Evolutionary conservation across 352 stramenopile species (phyloP), one percentile per base, ranked within the genome.

Genomic region (Phytophthora litchii): DNA sequence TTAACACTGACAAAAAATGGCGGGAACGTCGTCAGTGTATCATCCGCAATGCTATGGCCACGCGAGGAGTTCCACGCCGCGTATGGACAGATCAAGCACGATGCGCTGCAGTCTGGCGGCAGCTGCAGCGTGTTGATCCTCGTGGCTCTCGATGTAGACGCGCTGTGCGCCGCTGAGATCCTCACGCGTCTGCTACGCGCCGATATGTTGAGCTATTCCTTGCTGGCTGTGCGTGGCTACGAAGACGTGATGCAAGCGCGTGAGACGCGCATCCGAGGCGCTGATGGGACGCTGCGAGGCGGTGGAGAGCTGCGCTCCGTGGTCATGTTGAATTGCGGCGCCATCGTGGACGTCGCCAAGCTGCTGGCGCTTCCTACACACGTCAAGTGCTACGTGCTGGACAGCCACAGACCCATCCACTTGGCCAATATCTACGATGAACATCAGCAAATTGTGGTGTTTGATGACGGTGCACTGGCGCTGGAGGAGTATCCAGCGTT

Each of bases 341-440:
- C 93, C 14, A 96, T 97, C 49, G 78, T 94, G 21, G 97, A 98
- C 70, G 74, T 98, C 6, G 77, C 83, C 17, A 76, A 85, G 67
- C 66, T 98, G 25, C 78, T 98, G 54, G 68, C 77, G 49, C 67
- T 93, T 17, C 76, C 83, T 17, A 47, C 62, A 11, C 51, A 76
- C 31, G 70, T 93, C 9, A 91, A 86, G 41, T 92, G 93, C 34
- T 99, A 98, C 77, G 89, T 99, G 7, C 82, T 99, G 42, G 97
- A 99, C 78, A 97, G 83, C 55, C 94, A 98, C 66, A 80, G 96
- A 1, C 97, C 97, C 8, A 90, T 99, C 41, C 96, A 99, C 75
- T 84, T 99, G 59, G 86, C 93, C 11, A 99, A 99, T 73, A 88
- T 99, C 21, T 96, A 99, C 74, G 80, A 94, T 36, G 59, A 76